Evolutionary conservation across 768 basidiomycete genomes (phyloP).

Genomic region (Boletus patriciae): DNA sequence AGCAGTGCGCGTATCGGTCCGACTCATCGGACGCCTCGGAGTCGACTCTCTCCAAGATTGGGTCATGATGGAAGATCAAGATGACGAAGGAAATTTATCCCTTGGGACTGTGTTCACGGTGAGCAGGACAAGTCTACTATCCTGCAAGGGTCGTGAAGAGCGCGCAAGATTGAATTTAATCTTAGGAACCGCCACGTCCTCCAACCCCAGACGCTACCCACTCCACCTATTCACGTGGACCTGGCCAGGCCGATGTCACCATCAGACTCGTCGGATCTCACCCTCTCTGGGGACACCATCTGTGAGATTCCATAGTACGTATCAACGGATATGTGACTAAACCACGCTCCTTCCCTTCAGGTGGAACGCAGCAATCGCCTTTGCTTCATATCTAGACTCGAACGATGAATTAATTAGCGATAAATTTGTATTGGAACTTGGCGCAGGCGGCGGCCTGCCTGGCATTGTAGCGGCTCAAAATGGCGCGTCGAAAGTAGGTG

Average conservation of each 20-base stretch:
- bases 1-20: not conserved
- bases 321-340: not conserved
- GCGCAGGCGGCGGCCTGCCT: conserved; percentile 91
- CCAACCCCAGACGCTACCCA: conserved; percentile 64
- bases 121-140: conserved; percentile 15
- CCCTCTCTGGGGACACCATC: conserved; percentile 78
- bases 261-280: conserved; percentile 78
- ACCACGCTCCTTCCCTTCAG: conserved; percentile 36
- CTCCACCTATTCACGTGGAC: conserved; percentile 46
- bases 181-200: conserved; percentile 61
- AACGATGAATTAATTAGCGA: conserved; percentile 46
- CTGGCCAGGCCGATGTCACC: conserved; percentile 36
- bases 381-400: conserved; percentile 68
- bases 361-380: conserved; percentile 77
- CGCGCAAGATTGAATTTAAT: not conserved
- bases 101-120: conserved; percentile 56
- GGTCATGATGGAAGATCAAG: conserved; percentile 11
- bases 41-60: too few relatives aligned
- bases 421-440: conserved; percentile 75
- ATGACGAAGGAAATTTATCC: conserved; percentile 35
- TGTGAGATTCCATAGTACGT: conserved; percentile 44
- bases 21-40: not conserved
- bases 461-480: conserved; percentile 71
- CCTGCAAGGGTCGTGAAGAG: not conserved
- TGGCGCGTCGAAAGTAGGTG: conserved; percentile 61